These are phyloP conservation scores for Carex pumila DNA, from an alignment of 176 grass and related monocot genomes.

Conservation along the genomic window DNA sequence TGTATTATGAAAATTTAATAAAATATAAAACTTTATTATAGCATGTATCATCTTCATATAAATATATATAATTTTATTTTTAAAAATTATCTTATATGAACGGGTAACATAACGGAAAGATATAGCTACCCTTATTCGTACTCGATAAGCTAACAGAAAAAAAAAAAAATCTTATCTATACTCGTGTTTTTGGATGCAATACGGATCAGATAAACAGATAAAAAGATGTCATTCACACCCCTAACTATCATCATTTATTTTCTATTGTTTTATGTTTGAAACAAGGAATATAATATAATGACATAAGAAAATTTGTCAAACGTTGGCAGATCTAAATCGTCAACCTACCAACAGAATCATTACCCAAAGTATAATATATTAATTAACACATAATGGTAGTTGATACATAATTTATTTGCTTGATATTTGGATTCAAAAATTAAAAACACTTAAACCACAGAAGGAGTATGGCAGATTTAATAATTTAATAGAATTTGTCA, in stretches of 20 bases:
- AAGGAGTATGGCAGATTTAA: neutral
- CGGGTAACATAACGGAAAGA: too few relatives aligned
- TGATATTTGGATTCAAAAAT: slow-evolving; percentile 8
- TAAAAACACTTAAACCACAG: neutral
- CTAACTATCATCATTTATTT: neutral
- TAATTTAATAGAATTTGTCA: slow-evolving; percentile 18
- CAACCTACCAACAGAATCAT: slow-evolving; percentile 20
- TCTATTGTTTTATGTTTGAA: neutral
- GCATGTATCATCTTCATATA: too few relatives aligned
- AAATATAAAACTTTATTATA: too few relatives aligned
- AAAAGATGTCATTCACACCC: too few relatives aligned
- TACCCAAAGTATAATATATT: neutral
- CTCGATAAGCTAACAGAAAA: too few relatives aligned
- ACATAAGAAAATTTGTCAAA: slow-evolving; percentile 6
- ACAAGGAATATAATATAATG: neutral
- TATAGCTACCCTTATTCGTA: too few relatives aligned
- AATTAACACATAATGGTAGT: slow-evolving; percentile 3
- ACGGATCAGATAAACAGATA: too few relatives aligned
- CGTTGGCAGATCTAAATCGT: slow-evolving; percentile 5
- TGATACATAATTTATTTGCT: slow-evolving; percentile 11
- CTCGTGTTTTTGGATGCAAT: too few relatives aligned
- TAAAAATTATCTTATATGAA: too few relatives aligned
- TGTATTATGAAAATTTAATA: too few relatives aligned
- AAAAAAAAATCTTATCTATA: too few relatives aligned
- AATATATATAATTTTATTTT: too few relatives aligned